Base-by-base conservation (phyloP, 805 yeast species). In the Candida easanensis region DNA sequence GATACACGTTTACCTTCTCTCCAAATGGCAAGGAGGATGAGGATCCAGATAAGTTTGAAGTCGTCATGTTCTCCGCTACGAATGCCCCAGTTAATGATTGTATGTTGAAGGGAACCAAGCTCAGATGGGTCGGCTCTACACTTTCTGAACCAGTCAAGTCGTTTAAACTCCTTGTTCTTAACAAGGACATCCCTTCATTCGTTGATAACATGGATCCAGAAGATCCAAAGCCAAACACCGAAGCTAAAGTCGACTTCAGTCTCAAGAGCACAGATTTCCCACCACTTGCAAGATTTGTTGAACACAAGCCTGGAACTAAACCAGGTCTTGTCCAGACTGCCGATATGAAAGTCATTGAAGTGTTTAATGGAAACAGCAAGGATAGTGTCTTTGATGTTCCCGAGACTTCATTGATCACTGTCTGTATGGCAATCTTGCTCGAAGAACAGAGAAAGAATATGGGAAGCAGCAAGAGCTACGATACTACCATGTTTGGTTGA, bases 121-220 rank as follows among this genome's bases (percentile, higher is more conserved):
- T 68, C 17, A 57, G 70, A 46, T 69, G 74, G 74, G 51, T 59
- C 16, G 74, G 74, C 1, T 62, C 68, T 5, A 62, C 71, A 1
- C 37, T 45, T 5, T 18, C 40, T 4, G 48, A 45, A 18, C 62
- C 65, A 5, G 53, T 64, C 38, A 56, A 66, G 2, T 59, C 70
- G 0, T 59, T 69, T 42, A 64, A 65, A 33, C 49, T 68, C 7
- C 36, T 65, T 18, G 57, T 65, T 0, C 41, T 69, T 6, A 65
- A 61, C 39, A 67, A 67, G 37, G 53, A 55, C 8, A 54, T 57
- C 41, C 64, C 70, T 2, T 61, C 66, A 2, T 50, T 60, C 10
- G 42, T 58, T 40, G 64, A 63, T 23, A 40, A 34, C 14, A 10
- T 42, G 4, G 46, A 45, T 20, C 4, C 13, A 0, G 27, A 23